These are phyloP conservation scores for Cryoendolithus antarcticus DNA, from an alignment of 2,329 filamentous ascomycete species.

Conservation along the genomic window DNA sequence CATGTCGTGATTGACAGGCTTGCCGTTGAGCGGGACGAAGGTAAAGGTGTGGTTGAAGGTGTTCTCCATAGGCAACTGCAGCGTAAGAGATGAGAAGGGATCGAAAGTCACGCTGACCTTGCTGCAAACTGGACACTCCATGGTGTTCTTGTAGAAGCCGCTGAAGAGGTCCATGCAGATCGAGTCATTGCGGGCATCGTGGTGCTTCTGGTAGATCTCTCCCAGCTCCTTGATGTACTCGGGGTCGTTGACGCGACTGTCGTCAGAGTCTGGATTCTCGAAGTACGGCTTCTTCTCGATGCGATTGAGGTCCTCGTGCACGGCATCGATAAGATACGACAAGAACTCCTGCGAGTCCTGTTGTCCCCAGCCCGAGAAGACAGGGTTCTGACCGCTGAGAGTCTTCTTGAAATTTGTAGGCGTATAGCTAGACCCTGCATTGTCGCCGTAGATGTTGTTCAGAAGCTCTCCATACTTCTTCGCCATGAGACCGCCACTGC, in stretches of 20 bases:
- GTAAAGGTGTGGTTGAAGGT: slow-evolving; percentile 64
- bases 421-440: slow-evolving; percentile 53
- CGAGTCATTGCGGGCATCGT: slow-evolving; percentile 83
- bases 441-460: slow-evolving; percentile 63
- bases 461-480: slow-evolving; percentile 67
- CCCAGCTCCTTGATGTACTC: slow-evolving; percentile 74
- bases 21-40: slow-evolving; percentile 64
- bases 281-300: slow-evolving; percentile 94
- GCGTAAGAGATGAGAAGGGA: slow-evolving; percentile 85
- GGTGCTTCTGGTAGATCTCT: slow-evolving; percentile 80
- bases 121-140: slow-evolving; percentile 78
- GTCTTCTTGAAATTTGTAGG: slow-evolving; percentile 73
- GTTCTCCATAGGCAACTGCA: slow-evolving; percentile 79
- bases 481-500: slow-evolving; percentile 78
- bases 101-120: slow-evolving; percentile 99
- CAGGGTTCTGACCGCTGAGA: slow-evolving; percentile 67
- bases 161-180: slow-evolving; percentile 92
- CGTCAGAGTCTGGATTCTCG: slow-evolving; percentile 93
- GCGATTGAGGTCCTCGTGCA: slow-evolving; percentile 90
- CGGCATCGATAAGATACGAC: slow-evolving; percentile 82
- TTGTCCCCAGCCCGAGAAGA: slow-evolving; percentile 89
- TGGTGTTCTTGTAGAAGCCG: slow-evolving; percentile 95
- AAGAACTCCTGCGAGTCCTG: slow-evolving; percentile 97
- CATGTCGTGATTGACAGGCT: slow-evolving; percentile 59
- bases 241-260: slow-evolving; percentile 80